phyloP scores from a whole-genome alignment of 768 basidiomycete genomes.

The Macrolepiota fuliginosa region DNA sequence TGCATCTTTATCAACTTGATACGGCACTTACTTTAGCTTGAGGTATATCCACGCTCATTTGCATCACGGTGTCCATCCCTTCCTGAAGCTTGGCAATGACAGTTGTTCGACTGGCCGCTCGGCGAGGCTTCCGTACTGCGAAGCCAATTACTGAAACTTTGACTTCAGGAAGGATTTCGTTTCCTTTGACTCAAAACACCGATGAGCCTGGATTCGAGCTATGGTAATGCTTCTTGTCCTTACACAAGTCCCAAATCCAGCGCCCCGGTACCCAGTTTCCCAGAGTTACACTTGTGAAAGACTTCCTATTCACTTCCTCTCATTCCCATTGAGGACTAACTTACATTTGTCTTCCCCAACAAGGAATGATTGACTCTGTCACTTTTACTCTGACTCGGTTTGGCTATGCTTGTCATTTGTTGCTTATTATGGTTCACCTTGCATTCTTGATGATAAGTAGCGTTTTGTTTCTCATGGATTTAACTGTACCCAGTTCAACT shows the following conservation, averaged over 20 bases:
- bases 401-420: neutral
- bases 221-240: neutral
- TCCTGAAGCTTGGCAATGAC: neutral
- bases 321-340: neutral
- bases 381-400: neutral
- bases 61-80: neutral
- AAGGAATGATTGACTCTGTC: conserved; percentile 8
- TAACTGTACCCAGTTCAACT: neutral
- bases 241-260: neutral
- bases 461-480: neutral
- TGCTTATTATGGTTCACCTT: neutral
- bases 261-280: conserved; percentile 1
- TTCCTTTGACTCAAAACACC: neutral
- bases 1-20: conserved; percentile 4
- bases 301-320: neutral
- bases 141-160: neutral
- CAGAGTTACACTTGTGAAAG: neutral
- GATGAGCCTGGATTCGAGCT: neutral
- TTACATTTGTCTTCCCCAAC: neutral
- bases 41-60: conserved; percentile 1
- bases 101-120: neutral
- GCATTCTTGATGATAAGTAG: neutral
- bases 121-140: neutral
- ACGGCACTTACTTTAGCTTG: neutral
- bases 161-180: neutral